Evolutionary conservation across 805 yeast genomes (phyloP), one percentile per base, ranked within the genome.

Genomic region (Ogataea pini): DNA sequence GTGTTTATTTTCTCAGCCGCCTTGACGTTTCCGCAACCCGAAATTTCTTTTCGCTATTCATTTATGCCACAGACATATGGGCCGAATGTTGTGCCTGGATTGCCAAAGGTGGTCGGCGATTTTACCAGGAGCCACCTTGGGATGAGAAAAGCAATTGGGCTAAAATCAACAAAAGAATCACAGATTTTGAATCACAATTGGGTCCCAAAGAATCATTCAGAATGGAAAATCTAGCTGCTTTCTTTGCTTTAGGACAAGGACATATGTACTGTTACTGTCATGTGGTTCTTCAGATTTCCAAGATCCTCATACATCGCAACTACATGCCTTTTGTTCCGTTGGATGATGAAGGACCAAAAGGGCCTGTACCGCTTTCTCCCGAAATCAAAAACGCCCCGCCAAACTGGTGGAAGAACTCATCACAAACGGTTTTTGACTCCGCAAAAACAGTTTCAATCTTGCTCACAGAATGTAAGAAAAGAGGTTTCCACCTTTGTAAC

Each of bases 321-420:
- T 54, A 46, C 48, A 43, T 54, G 19, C 57, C 57, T 8, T 54
- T 54, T 42, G 54, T 54, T 7, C 57, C 57, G 5, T 17, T 16
- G 4, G 57, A 54, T 25, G 18, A 46, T 7, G 28, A 34, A 7
- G 57, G 55, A 5, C 57, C 57, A 6, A 54, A 54, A 31, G 57
- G 57, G 3, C 57, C 57, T 1, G 14, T 28, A 8, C 47, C 48
- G 6, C 40, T 45, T 3, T n/a, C 44, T 2, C 41, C 41, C 1
- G 44, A 42, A 22, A 50, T 54, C n/a, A 18, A 34, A n/a, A 22
- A 41, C 22, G 47, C 57, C 18, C 57, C 57, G 2, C 28, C 38
- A 16, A 36, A 41, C 17, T 54, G 57, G 57, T 54, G 57, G 57
- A 44, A 25, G 8, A 28, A 37, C n/a, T 50, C 52, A 19, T 49